Evolutionary conservation across 805 yeast genomes (phyloP), one percentile per base, ranked within the genome.

Genomic region (Candida pseudofarinosa): DNA sequence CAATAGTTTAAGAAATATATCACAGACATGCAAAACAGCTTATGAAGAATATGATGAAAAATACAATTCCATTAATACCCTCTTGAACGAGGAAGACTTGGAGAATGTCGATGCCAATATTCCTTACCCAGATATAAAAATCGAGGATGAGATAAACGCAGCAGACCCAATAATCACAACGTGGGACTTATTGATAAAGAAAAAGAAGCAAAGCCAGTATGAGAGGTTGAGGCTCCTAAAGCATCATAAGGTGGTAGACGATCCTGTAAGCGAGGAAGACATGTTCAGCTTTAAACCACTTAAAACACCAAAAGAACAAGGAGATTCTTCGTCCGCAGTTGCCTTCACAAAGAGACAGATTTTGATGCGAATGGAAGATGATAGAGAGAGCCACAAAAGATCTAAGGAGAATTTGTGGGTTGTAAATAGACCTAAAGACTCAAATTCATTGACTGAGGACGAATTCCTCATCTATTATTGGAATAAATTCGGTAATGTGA

Each of bases 301-400:
- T 19, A 48, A 46, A 19, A 28, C 40, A 32, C 26, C 33, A 37
- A 26, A 17, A 32, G 32, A 35, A 4, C 34, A 32, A 14, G 17
- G 17, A 15, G 34, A 32, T 32, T n/a, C 20, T 10, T 52, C 48
- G 30, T 45, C 40, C 20, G 48, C 52, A 18, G 28, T 45, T 19
- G 46, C 59, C 37, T 50, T 68, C 3, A 55, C 74, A 4, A 65
- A 65, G 41, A 61, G 79, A 37, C 88, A 83, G 50, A 80, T 86
- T 14, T 58, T 88, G 14, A 74, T 79, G 31, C 69, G 98, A 46
- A 88, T 91, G 83, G 97, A 91, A 58, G 90, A 84, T 48, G 98
- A 91, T 59, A 71, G 99, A 51, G 99, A 91, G 59, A 71, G 96
- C 36, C 89, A 88, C 55, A 91, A 91, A 58, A 75, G 86, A 49